These are phyloP conservation scores for Coccomyxa sp. DNA, from an alignment of 139 green algal genomes.

Conservation along the genomic window DNA sequence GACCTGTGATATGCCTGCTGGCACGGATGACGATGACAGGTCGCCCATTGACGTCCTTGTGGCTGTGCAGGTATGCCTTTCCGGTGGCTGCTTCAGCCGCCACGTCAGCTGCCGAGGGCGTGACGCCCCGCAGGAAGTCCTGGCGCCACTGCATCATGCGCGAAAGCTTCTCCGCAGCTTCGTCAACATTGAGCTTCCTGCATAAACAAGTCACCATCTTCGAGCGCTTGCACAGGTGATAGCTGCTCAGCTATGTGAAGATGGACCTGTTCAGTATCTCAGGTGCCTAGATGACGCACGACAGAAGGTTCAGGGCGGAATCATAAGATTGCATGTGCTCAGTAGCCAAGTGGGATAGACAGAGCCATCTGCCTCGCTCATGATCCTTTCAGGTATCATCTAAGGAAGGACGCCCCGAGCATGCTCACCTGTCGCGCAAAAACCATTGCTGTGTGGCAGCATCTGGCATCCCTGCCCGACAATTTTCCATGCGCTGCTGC, in stretches of 20 bases:
- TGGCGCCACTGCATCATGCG: conserved; percentile 60
- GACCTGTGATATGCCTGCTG: conserved; percentile 46
- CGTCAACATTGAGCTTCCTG: conserved; percentile 65
- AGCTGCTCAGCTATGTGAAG: not conserved
- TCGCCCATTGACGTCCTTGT: conserved; percentile 65
- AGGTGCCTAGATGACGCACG: not conserved
- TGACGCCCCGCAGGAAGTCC: conserved; percentile 34
- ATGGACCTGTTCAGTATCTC: not conserved
- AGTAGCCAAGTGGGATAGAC: not conserved
- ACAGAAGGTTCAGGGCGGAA: not conserved
- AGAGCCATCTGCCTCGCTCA: not conserved
- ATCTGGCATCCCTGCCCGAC: conserved; percentile 12
- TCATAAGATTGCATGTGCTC: not conserved
- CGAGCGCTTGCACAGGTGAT: not conserved
- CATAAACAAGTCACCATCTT: not conserved
- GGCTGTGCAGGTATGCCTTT: conserved; percentile 80
- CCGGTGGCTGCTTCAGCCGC: conserved; percentile 65
- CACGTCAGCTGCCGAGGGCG: conserved; percentile 23
- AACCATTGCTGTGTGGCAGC: conserved; percentile 70
- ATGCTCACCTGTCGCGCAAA: conserved; percentile 53
- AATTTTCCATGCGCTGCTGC: conserved; percentile 22
- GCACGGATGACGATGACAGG: conserved; percentile 80
- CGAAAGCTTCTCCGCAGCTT: conserved; percentile 73
- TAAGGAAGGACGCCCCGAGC: not conserved
- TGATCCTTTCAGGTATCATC: not conserved